These are phyloP conservation scores for Penicillium sp. DNA, from an alignment of 2,329 filamentous ascomycete species.

Conservation along the genomic window DNA sequence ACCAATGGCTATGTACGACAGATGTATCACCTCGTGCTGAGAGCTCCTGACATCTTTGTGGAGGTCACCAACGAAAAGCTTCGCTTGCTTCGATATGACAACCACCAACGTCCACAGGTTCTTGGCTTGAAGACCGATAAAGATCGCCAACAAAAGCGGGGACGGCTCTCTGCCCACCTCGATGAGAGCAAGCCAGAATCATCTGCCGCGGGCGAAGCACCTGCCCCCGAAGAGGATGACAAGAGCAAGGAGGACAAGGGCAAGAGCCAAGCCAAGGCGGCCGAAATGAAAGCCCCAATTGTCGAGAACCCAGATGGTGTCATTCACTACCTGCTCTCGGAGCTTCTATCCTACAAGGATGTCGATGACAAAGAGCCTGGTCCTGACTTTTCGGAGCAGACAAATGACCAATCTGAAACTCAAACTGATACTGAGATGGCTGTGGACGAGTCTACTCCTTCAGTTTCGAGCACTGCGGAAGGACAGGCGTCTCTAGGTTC, in stretches of 20 bases:
- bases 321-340: slow-evolving; percentile 89
- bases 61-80: slow-evolving; percentile 83
- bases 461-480: slow-evolving; percentile 32
- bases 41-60: slow-evolving; percentile 81
- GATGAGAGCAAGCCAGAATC: slow-evolving; percentile 32
- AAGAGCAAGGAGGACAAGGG: slow-evolving; percentile 28
- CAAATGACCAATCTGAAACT: slow-evolving; percentile 33
- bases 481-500: slow-evolving; percentile 34
- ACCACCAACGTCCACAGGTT: slow-evolving; percentile 53
- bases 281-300: slow-evolving; percentile 75
- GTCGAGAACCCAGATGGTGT: slow-evolving; percentile 94
- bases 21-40: slow-evolving; percentile 75
- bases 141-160: slow-evolving; percentile 22
- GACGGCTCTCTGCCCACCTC: slow-evolving; percentile 21
- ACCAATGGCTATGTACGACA: slow-evolving; percentile 71
- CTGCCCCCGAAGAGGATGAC: slow-evolving; percentile 20
- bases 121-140: slow-evolving; percentile 54
- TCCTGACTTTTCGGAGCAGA: slow-evolving; percentile 28
- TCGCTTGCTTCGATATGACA: slow-evolving; percentile 66
- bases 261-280: slow-evolving; percentile 51
- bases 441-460: slow-evolving; percentile 38
- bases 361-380: slow-evolving; percentile 77
- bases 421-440: slow-evolving; percentile 54
- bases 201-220: slow-evolving; percentile 26
- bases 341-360: slow-evolving; percentile 86